Evolutionary conservation across 108 stramenopile genomes (phyloP).

Genomic region (Halocafeteria seosinensis): DNA sequence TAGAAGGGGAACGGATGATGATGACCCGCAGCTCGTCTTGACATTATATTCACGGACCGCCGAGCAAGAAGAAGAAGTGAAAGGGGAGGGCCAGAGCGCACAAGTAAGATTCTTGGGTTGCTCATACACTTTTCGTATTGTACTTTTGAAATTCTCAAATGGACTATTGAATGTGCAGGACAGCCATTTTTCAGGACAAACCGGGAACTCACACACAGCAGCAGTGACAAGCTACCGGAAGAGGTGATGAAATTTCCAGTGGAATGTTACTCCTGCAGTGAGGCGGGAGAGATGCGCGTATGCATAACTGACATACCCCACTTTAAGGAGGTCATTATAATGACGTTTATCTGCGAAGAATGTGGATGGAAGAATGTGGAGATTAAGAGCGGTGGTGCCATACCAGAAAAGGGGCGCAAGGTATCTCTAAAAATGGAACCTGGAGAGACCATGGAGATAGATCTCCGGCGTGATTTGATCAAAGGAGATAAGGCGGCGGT

Average conservation of each 20-base stretch:
- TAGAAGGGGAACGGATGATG: no score
- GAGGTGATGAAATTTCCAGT: slow-evolving; percentile 15
- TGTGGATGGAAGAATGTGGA: slow-evolving; percentile 61
- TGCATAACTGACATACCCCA: slow-evolving; percentile 68
- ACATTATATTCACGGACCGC: slow-evolving; percentile 11
- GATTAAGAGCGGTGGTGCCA: slow-evolving; percentile 68
- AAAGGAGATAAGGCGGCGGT: slow-evolving; percentile 61
- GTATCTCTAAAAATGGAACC: slow-evolving; percentile 31
- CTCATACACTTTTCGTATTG: no score
- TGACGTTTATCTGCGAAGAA: slow-evolving; percentile 56
- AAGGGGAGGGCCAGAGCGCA: no score
- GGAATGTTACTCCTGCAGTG: slow-evolving; percentile 28
- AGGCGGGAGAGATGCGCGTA: slow-evolving; percentile 31
- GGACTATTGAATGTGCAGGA: no score
- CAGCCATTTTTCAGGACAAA: no score
- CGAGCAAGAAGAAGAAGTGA: no score
- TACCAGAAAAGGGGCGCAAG: slow-evolving; percentile 48
- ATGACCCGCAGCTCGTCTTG: slow-evolving; percentile 22
- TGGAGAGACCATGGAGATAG: slow-evolving; percentile 18
- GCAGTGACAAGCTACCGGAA: no score
- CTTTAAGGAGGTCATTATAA: slow-evolving; percentile 79
- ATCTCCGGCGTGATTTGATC: slow-evolving; percentile 56
- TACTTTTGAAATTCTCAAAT: no score
- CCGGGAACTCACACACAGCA: no score
- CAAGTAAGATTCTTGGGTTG: no score